These are phyloP conservation scores for Rubus idaeus DNA, from an alignment of 306 rosid species.

Conservation along the genomic window DNA sequence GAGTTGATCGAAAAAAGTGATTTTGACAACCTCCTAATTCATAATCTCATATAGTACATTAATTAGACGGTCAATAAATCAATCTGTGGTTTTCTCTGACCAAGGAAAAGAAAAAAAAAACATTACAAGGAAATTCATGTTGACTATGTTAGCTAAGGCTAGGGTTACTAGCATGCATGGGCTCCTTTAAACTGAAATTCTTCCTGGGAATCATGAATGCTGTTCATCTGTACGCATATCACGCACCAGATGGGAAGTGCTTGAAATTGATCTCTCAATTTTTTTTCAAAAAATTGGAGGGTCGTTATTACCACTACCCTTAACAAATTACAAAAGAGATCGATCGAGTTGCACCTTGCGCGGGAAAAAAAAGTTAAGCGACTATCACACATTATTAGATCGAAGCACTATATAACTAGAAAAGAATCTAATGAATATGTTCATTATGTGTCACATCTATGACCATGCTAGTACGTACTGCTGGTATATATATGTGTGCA, in stretches of 20 bases:
- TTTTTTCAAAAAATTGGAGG: no score
- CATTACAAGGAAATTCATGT: not conserved
- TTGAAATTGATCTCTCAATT: not conserved
- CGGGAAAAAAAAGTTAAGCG: not conserved
- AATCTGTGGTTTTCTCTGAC: not conserved
- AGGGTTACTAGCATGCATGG: not conserved
- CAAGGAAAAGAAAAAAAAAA: not conserved
- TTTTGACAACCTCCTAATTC: slow-evolving; percentile 46
- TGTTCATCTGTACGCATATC: no score
- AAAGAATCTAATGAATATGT: not conserved
- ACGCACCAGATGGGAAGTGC: not conserved
- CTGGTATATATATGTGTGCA: not conserved
- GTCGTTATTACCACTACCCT: no score
- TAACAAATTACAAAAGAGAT: no score
- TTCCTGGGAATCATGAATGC: no score
- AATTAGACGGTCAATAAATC: not conserved
- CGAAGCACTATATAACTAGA: not conserved
- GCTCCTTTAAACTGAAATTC: not conserved
- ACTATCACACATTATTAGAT: not conserved
- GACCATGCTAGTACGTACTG: not conserved
- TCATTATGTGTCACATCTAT: not conserved
- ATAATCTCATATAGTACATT: not conserved
- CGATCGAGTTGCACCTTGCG: no score
- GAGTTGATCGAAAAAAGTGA: slow-evolving; percentile 16
- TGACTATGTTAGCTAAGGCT: not conserved